phyloP scores from a whole-genome alignment of 805 yeast genomes.

The Cyberlindnera maritima region DNA sequence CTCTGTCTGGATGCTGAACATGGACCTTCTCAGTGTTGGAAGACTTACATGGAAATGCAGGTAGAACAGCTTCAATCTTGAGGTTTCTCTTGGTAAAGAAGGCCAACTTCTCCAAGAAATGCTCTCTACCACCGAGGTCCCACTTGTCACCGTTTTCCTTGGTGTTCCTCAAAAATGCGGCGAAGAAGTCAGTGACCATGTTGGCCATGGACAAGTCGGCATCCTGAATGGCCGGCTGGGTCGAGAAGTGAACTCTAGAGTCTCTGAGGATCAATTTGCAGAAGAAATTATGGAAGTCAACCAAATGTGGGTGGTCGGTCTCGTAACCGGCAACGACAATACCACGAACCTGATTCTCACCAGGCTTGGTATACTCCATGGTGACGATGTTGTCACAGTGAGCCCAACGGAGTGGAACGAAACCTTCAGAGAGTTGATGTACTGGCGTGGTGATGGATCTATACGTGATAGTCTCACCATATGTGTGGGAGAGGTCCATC shows the following conservation, averaged over 20 bases:
- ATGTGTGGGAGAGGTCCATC: background rate
- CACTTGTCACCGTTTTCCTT: slow-evolving; percentile 44
- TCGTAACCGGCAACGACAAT: slow-evolving; percentile 34
- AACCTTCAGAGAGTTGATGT: slow-evolving; percentile 4
- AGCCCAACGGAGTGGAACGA: slow-evolving; percentile 16
- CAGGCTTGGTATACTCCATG: slow-evolving; percentile 32
- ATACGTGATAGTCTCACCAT: background rate
- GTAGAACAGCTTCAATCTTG: slow-evolving; percentile 54
- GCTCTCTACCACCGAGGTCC: slow-evolving; percentile 42
- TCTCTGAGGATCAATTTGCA: slow-evolving; percentile 34
- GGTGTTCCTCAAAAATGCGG: slow-evolving; percentile 44
- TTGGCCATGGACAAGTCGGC: slow-evolving; percentile 25
- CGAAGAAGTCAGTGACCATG: slow-evolving; percentile 42
- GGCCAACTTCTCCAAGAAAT: slow-evolving; percentile 40
- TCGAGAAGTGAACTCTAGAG: slow-evolving; percentile 28
- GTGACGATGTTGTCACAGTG: slow-evolving; percentile 28
- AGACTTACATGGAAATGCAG: slow-evolving; percentile 65
- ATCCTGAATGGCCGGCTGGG: slow-evolving; percentile 12
- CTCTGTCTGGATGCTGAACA: slow-evolving; percentile 50
- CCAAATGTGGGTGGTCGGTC: slow-evolving; percentile 21
- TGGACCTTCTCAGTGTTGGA: slow-evolving; percentile 54
- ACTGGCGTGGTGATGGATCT: slow-evolving; percentile 3
- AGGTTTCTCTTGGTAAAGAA: slow-evolving; percentile 48
- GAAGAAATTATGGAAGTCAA: slow-evolving; percentile 36
- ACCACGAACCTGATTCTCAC: slow-evolving; percentile 35